Conservation (phyloP, 2,329 filamentous ascomycete species). For the Blumeriella jaapii region DNA sequence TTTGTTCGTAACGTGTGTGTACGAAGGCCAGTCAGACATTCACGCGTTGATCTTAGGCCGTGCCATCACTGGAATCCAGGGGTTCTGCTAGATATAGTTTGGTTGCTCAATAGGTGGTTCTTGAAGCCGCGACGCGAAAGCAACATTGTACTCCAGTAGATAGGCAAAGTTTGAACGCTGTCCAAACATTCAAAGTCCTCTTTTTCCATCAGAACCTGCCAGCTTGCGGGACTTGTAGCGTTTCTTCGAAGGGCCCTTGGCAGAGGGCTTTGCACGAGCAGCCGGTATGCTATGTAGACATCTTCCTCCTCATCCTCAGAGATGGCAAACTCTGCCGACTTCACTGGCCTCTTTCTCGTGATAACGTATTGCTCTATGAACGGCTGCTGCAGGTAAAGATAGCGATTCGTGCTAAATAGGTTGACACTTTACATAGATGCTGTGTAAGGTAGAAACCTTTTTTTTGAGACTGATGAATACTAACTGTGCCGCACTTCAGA, state of each 20-base stretch:
- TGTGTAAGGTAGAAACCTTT: no score
- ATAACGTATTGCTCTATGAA: background rate
- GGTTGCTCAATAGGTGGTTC: background rate
- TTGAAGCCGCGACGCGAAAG: background rate
- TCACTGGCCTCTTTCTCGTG: background rate
- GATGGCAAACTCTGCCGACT: background rate
- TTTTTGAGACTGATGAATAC: no score
- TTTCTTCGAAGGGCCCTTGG: background rate
- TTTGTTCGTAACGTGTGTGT: conserved; percentile 93
- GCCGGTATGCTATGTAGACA: no score
- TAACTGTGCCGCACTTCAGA: no score
- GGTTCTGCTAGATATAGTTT: background rate
- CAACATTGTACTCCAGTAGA: background rate
- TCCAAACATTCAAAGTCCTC: background rate
- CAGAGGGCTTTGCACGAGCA: background rate
- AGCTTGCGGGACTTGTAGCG: background rate
- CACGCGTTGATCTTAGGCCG: conserved; percentile 35
- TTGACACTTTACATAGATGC: no score
- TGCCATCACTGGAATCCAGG: conserved; percentile 1
- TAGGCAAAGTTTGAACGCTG: background rate
- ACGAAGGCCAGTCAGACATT: conserved; percentile 97
- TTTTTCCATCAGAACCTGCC: background rate
- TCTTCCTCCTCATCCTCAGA: background rate
- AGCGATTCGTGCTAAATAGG: no score
- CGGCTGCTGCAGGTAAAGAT: no score